phyloP scores from a whole-genome alignment of 2,329 filamentous ascomycete genomes.

The Ilyonectria sp. region DNA sequence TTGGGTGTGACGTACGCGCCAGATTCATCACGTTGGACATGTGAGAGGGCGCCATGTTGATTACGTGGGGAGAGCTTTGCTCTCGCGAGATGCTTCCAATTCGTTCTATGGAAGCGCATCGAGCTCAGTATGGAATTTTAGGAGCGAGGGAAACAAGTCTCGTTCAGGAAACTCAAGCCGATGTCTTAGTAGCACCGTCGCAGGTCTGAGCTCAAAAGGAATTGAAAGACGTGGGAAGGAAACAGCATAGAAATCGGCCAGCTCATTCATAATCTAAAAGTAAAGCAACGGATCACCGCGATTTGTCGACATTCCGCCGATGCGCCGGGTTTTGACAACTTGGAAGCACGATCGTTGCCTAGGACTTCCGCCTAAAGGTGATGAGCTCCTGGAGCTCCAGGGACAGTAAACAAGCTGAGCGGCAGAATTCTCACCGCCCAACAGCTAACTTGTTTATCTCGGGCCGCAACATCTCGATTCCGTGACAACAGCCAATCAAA shows the following conservation, averaged over 20 bases:
- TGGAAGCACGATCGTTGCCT: slow-evolving; percentile 23
- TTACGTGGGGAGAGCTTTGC: slow-evolving; percentile 21
- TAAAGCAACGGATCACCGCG: not conserved
- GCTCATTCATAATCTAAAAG: slow-evolving; percentile 14
- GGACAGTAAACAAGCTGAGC: slow-evolving; percentile 32
- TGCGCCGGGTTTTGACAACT: slow-evolving; percentile 3
- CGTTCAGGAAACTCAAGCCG: slow-evolving; percentile 27
- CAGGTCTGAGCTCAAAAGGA: slow-evolving; percentile 22
- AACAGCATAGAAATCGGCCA: slow-evolving; percentile 8
- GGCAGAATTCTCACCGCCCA: slow-evolving; percentile 57
- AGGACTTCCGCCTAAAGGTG: not conserved
- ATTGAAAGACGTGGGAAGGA: slow-evolving; percentile 5
- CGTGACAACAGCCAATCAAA: slow-evolving; percentile 46
- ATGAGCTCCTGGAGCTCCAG: slow-evolving; percentile 21
- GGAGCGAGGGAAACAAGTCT: slow-evolving; percentile 9
- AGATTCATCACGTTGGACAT: slow-evolving; percentile 54
- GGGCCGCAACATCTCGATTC: slow-evolving; percentile 45
- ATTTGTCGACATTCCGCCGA: not conserved
- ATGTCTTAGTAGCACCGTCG: slow-evolving; percentile 12
- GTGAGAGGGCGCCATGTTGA: slow-evolving; percentile 52
- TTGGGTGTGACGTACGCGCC: slow-evolving; percentile 49
- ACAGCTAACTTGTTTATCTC: slow-evolving; percentile 45
- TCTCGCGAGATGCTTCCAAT: slow-evolving; percentile 13
- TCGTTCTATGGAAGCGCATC: slow-evolving; percentile 12
- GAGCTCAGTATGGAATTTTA: slow-evolving; percentile 8